Base-by-base conservation (phyloP, 441 rosid species). In the Euphorbia corollata region DNA sequence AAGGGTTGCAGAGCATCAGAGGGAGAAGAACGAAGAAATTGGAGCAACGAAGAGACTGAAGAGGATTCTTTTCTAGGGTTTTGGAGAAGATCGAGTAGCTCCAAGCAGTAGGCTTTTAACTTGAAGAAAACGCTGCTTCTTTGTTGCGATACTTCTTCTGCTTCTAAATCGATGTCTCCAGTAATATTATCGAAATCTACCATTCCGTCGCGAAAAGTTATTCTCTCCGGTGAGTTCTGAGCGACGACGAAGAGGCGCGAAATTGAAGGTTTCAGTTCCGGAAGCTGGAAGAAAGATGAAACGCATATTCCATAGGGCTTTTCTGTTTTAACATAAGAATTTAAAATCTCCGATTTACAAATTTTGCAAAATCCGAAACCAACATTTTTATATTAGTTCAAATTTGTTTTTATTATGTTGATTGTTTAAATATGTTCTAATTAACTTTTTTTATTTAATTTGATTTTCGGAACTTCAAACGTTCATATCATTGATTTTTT, bases 61-160 rank as follows among this genome's bases (percentile, higher is more conserved):
- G 86, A 71, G 50, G 81, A 75, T 48, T 74, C 68, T 41, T 77
- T 80, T 68, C 71, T 78, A 73, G 87, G 86, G 84, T 80, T 88
- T 78, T 86, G 90, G 10, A 85, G 63, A 65, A 89, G 82, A 59
- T 80, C 83, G 0, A 94, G 82, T 68, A 94, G 87, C 78, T 85
- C 87, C 68, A 88, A 66, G 77, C 87, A 83, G 80, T 74, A 77
- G 27, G 82, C 75, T 73, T 83, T 83, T 5, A 94, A 80, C 70
- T 75, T 75, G 53, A 73, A 71, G 67, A 85, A 89, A 23, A 81
- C 30, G 5, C 59, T 72, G 79, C 70, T 77, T 63, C 68, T 71
- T 24, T 60, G 77, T 54, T 71, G 82, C 3, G 73, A 80, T n/a
- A 34, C 77, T 63, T 70, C 75, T 57, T 62, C 83, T 36, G 30